A percentile compares a stretch with the other conserved stretches of the same genome.
Conservation (phyloP, 148 eudicot species). For the Fagopyrum tataricum region DNA sequence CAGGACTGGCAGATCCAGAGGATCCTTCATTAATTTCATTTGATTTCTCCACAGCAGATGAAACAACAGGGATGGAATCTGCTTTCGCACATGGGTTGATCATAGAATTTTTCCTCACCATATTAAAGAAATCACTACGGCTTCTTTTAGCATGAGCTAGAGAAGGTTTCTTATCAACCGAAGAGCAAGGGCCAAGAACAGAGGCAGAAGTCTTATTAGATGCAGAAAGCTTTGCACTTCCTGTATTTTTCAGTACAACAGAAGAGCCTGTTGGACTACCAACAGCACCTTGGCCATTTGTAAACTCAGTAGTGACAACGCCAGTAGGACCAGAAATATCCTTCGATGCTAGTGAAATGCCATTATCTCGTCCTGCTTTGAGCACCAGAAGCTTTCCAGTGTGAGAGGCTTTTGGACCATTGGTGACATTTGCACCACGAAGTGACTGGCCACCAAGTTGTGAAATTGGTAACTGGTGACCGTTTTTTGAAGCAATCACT, state of each 20-base stretch:
- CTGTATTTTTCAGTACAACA: slow-evolving; percentile 27
- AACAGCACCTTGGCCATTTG: slow-evolving; percentile 28
- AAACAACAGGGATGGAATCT: slow-evolving; percentile 28
- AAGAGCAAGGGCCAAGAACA: slow-evolving; percentile 27
- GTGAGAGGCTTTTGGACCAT: slow-evolving; percentile 37
- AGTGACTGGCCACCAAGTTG: slow-evolving; percentile 40
- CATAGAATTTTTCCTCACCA: slow-evolving; percentile 66
- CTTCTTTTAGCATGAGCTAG: slow-evolving; percentile 64
- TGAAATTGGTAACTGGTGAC: slow-evolving; percentile 30
- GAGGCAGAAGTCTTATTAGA: slow-evolving; percentile 34
- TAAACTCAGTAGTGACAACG: slow-evolving; percentile 26
- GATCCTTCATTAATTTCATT: slow-evolving; percentile 25
- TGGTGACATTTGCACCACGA: slow-evolving; percentile 38
- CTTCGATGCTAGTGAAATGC: slow-evolving; percentile 27
- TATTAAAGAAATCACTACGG: slow-evolving; percentile 75
- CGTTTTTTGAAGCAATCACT: slow-evolving; percentile 36
- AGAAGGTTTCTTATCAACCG: slow-evolving; percentile 50
- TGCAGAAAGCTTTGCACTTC: slow-evolving; percentile 24
- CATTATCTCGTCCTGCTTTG: slow-evolving; percentile 60
- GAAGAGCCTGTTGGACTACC: slow-evolving; percentile 25
- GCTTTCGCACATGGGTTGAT: slow-evolving; percentile 19
- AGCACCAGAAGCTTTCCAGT: slow-evolving; percentile 53
- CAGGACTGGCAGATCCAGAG: slow-evolving; percentile 17
- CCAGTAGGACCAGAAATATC: slow-evolving; percentile 34
- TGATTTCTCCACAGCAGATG: slow-evolving; percentile 28